phyloP scores from a whole-genome alignment of 2,329 filamentous ascomycete genomes.

The Basipetospora chlamydospora region DNA sequence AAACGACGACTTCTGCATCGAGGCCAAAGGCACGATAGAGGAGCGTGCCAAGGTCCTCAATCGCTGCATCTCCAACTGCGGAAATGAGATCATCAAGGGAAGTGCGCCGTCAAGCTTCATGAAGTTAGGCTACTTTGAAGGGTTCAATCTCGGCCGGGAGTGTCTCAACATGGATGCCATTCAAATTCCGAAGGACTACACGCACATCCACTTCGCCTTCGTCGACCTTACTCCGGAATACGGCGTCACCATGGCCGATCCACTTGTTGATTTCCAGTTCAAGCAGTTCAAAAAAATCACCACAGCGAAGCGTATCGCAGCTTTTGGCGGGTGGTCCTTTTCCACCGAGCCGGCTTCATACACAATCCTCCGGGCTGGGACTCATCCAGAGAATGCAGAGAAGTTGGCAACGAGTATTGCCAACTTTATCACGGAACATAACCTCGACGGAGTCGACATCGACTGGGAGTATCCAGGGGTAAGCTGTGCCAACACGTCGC shows the following conservation, averaged over 20 bases:
- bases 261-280: slow-evolving; percentile 13
- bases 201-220: slow-evolving; percentile 20
- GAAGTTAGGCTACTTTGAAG: slow-evolving; percentile 19
- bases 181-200: slow-evolving; percentile 12
- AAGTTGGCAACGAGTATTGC: slow-evolving; percentile 21
- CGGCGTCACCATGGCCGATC: slow-evolving; percentile 9
- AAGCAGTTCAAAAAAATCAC: slow-evolving; percentile 15
- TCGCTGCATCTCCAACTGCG: slow-evolving; percentile 19
- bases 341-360: slow-evolving; percentile 14
- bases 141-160: slow-evolving; percentile 15
- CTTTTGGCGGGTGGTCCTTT: slow-evolving; percentile 21
- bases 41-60: slow-evolving; percentile 8
- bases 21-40: slow-evolving; percentile 6
- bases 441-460: slow-evolving; percentile 27
- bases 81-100: slow-evolving; percentile 16
- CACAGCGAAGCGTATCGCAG: slow-evolving; percentile 18
- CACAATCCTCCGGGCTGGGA: slow-evolving; percentile 15
- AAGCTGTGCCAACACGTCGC: not conserved
- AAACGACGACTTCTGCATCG: slow-evolving; percentile 26
- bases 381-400: slow-evolving; percentile 18
- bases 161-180: slow-evolving; percentile 18
- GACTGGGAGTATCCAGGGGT: slow-evolving; percentile 31
- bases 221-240: slow-evolving; percentile 12
- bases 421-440: slow-evolving; percentile 23
- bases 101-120: slow-evolving; percentile 9